Evolutionary conservation across 345 rosid species (phyloP).

Genomic region (Hypericum perforatum): DNA sequence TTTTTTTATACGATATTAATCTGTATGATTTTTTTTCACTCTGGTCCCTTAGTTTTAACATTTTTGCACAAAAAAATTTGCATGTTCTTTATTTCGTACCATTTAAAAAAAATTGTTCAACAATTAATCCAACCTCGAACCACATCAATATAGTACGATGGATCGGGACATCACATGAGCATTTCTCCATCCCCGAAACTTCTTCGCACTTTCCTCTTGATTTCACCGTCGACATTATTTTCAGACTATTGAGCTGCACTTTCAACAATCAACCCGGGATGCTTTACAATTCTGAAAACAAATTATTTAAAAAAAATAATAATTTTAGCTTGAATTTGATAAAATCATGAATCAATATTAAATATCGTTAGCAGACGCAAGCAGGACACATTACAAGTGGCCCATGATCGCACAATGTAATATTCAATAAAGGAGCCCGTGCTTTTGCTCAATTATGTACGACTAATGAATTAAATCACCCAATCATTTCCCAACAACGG

Average conservation of each 20-base stretch:
- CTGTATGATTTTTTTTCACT: too few relatives aligned
- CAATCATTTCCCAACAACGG: conserved; percentile 2
- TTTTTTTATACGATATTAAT: too few relatives aligned
- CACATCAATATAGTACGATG: conserved; percentile 3
- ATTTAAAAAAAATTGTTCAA: not conserved
- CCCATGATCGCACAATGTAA: conserved; percentile 6
- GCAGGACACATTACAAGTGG: conserved; percentile 1
- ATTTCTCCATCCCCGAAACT: conserved; percentile 3
- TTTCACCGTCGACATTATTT: conserved; percentile 9
- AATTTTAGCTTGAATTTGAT: too few relatives aligned
- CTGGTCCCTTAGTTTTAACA: too few relatives aligned
- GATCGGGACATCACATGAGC: conserved; percentile 1
- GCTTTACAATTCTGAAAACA: too few relatives aligned
- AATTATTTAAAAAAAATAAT: too few relatives aligned
- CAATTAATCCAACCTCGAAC: conserved; percentile 1
- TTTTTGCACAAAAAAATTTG: too few relatives aligned
- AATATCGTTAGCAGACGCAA: too few relatives aligned
- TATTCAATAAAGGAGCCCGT: conserved; percentile 12
- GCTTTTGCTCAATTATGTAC: conserved; percentile 8
- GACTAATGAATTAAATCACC: not conserved
- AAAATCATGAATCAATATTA: too few relatives aligned
- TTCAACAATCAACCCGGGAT: too few relatives aligned
- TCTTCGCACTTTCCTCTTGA: not conserved
- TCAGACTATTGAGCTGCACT: too few relatives aligned
- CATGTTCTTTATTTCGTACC: too few relatives aligned